Conservation (phyloP, 768 basidiomycete species). For the Trametes sanguinea region DNA sequence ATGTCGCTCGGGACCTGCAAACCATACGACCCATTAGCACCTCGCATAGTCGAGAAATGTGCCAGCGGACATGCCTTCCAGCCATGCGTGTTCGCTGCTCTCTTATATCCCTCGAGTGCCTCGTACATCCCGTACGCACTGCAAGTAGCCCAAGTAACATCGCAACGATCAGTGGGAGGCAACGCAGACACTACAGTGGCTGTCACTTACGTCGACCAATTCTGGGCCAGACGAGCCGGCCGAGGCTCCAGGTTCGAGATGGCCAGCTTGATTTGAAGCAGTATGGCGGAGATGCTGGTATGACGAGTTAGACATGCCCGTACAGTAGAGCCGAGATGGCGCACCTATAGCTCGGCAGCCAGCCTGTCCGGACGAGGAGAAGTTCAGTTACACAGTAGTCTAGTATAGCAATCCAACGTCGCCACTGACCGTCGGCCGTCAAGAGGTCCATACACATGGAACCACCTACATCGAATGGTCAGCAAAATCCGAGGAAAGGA, state of each 20-base stretch:
- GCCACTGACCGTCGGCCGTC: slow-evolving; percentile 55
- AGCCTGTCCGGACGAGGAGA: slow-evolving; percentile 41
- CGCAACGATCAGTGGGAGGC: not conserved
- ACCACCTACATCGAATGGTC: slow-evolving; percentile 45
- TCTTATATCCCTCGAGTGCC: slow-evolving; percentile 61
- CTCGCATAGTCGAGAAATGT: too few relatives aligned
- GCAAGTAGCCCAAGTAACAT: not conserved
- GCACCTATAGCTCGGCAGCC: slow-evolving; percentile 69
- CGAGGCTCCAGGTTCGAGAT: slow-evolving; percentile 67
- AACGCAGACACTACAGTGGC: not conserved
- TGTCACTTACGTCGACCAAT: slow-evolving; percentile 48
- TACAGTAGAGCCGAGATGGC: not conserved
- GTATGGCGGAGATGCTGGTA: slow-evolving; percentile 41
- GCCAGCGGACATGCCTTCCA: slow-evolving; percentile 50
- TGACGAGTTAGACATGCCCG: not conserved
- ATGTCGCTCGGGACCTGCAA: slow-evolving; percentile 8
- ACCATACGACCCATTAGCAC: not conserved
- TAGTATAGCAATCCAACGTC: not conserved
- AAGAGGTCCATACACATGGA: slow-evolving; percentile 77
- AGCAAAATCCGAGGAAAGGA: not conserved
- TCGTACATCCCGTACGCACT: slow-evolving; percentile 53
- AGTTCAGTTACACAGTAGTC: not conserved
- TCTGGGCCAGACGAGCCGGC: slow-evolving; percentile 56
- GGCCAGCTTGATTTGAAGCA: slow-evolving; percentile 69
- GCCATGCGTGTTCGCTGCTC: slow-evolving; percentile 64